Evolutionary conservation across 108 stramenopile species (phyloP).

Genomic region (Aurantiochytrium sp.): DNA sequence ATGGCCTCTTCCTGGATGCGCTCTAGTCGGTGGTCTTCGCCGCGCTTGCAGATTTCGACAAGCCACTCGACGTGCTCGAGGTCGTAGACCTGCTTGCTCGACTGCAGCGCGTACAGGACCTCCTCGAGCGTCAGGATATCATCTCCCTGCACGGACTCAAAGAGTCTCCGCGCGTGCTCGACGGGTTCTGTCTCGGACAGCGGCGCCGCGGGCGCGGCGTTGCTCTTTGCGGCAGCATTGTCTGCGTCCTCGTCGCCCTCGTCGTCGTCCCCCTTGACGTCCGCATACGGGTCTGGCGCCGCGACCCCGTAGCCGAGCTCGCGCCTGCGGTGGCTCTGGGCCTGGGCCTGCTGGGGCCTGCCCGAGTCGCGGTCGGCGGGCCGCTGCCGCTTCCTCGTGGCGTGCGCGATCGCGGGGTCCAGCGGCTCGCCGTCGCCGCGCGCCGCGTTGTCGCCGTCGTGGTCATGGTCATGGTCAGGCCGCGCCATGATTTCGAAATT

Average conservation of each 20-base stretch:
- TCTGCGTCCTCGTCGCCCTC: background rate
- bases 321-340: too few relatives aligned
- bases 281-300: background rate
- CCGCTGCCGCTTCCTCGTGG: too few relatives aligned
- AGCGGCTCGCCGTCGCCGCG: too few relatives aligned
- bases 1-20: constrained; percentile 15
- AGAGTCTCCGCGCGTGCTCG: background rate
- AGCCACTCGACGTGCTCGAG: constrained; percentile 20
- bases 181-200: background rate
- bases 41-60: background rate
- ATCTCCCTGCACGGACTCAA: background rate
- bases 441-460: too few relatives aligned
- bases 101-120: background rate
- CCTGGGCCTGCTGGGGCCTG: too few relatives aligned
- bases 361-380: too few relatives aligned
- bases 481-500: too few relatives aligned
- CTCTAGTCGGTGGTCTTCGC: background rate
- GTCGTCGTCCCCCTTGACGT: background rate
- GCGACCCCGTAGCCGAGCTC: background rate
- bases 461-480: too few relatives aligned
- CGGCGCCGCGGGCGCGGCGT: background rate
- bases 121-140: background rate
- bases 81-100: background rate
- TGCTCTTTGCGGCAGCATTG: background rate
- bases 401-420: too few relatives aligned